A percentile compares a stretch with the other conserved stretches of the same genome.
Conservation (phyloP, 2,329 filamentous ascomycete species). For the Fusarium chlamydosporum region DNA sequence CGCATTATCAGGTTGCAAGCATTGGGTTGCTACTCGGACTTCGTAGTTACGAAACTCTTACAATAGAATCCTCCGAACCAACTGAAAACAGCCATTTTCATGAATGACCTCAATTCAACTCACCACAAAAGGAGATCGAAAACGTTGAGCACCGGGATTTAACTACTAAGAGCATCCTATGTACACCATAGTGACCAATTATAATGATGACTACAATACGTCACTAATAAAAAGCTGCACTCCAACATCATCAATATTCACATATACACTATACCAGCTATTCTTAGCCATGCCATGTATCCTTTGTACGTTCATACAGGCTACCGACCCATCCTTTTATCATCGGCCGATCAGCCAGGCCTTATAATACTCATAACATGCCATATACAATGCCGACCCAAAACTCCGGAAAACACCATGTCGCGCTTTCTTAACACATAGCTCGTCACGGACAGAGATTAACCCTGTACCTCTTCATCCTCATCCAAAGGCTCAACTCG, state of each 20-base stretch:
- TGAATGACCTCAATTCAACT: background rate
- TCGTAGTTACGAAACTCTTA: constrained; percentile 33
- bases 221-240: background rate
- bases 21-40: constrained; percentile 24
- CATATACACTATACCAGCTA: constrained; percentile 17
- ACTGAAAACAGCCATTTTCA: background rate
- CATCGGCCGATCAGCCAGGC: constrained; percentile 10
- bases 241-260: constrained; percentile 14
- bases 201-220: background rate
- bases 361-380: constrained; percentile 37
- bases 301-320: constrained; percentile 21
- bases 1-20: constrained; percentile 27
- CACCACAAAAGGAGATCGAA: background rate
- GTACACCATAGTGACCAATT: too few relatives aligned
- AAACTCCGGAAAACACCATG: constrained; percentile 34
- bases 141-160: too few relatives aligned
- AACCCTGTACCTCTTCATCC: constrained; percentile 61
- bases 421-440: constrained; percentile 13
- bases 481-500: constrained; percentile 90
- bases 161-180: too few relatives aligned
- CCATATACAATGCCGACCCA: constrained; percentile 40
- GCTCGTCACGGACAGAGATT: background rate
- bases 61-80: constrained; percentile 15
- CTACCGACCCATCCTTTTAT: constrained; percentile 26
- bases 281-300: constrained; percentile 16